Base-by-base conservation (phyloP, 1,284 basidiomycete genomes). In the Cystobasidium pallidum region DNA sequence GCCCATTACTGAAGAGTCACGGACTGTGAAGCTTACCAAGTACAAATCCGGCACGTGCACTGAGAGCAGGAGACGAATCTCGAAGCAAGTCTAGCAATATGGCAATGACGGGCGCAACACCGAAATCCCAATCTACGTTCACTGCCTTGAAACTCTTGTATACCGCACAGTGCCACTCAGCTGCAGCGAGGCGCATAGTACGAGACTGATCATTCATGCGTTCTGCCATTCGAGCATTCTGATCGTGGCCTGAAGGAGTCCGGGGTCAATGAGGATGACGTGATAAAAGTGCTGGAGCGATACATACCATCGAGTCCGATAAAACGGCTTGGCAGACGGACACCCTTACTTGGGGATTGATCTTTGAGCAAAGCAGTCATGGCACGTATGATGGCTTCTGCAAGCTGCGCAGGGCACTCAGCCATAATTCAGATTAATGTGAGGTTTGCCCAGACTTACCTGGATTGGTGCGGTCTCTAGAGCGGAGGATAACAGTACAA, bases 101-200 rank as follows among this genome's bases (percentile, higher is more conserved):
- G 3, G 72, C 67, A 24, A 75, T 57, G 13, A 74, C 49, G 15
- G 68, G 68, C 15, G 49, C 59, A 1, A 52, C 52, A 7, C 39
- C 43, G n/a, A 55, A 49, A 24, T 63, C 45, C 36, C 41, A 39
- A 4, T 54, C 39, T 26, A 45, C 21, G 19, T 45, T 51, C 11
- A 63, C 39, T 49, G 67, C 34, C 36, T 65, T 41, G 3, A 73
- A 55, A 24, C 66, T 70, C 32, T 74, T 76, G 39, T 64, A 54
- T 21, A 73, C 32, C 8, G 68, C 61, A 8, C 73, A 58, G 10
- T 63, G 65, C 55, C 75, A 74, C 0, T 75, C 58, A 0, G 68
- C 59, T 0, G 74, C 75, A 6, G 75, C 76, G 24, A 77, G 72
- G 2, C 75, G 74, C 39, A 76, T 49, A 7, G 74, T 49, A 2